Evolutionary conservation across 805 yeast genomes (phyloP), one percentile per base, ranked within the genome.

Genomic region (Phaffomyces thermotolerans): DNA sequence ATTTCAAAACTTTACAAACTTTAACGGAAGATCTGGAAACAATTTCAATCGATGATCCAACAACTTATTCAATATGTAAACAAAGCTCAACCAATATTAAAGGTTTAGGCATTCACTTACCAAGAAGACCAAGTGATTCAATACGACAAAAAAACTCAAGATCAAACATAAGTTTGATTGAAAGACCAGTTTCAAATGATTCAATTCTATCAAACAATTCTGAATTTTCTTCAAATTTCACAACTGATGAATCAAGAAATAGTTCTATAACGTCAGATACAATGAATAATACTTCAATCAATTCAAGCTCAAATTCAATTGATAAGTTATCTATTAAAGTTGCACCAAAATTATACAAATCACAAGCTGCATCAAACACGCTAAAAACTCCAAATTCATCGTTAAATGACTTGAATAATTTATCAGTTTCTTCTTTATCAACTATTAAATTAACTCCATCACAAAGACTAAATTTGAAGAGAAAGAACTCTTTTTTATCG

Each of bases 401-500:
- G 17, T 30, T 23, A n/a, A 27, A 38, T 14, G 34, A 38, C 18
- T 12, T 46, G 7, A 40, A 57, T 3, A 41, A 45, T 10, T 13
- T 36, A 13, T 43, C 46, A 15, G 35, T n/a, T 2, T 40, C 46
- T 12, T 43, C 46, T 17, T 24, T 43, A 22, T 43, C 57, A 3
- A 49, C 57, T 0, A 24, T 50, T 40, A 42, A 54, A 9, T 46
- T 68, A 49, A 69, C 74, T 0, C 72, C 74, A 1, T 68, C 73
- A 2, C 75, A 69, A 48, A 57, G 65, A 30, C 64, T 64, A 40
- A 59, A 73, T 36, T 46, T 69, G 37, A 60, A 72, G 34, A 63
- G 65, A 46, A 67, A 62, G 38, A 68, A 63, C 40, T 64, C 60
- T 27, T 62, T 14, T 62, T 65, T 14, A 46, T 64, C 41, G 49